Conservation (phyloP, 2,329 filamentous ascomycete genomes). For the Pseudopyricularia cyperi region DNA sequence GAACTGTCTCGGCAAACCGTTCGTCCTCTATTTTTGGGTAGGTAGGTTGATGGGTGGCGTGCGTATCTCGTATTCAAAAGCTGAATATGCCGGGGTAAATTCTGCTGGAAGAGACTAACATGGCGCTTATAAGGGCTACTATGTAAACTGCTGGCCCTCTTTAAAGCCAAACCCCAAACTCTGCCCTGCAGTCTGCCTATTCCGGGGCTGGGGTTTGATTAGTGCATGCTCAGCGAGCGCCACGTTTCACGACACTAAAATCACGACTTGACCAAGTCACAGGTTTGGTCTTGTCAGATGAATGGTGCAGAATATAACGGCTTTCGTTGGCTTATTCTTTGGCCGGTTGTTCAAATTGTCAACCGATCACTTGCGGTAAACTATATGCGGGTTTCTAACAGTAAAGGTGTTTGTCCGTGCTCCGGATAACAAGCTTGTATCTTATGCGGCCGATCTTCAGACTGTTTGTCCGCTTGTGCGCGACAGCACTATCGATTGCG, state of each 20-base stretch:
- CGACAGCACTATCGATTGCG: conserved; percentile 36
- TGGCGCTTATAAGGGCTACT: too few species aligned
- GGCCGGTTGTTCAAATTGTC: not conserved
- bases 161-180: too few species aligned
- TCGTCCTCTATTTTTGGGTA: not conserved
- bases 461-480: not conserved
- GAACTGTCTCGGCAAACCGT: not conserved
- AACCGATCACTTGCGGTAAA: not conserved
- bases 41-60: too few species aligned
- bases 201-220: not conserved
- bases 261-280: not conserved
- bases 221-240: not conserved
- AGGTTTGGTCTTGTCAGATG: not conserved
- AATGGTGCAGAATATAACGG: not conserved
- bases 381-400: not conserved
- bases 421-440: not conserved
- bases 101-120: too few species aligned
- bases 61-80: too few species aligned
- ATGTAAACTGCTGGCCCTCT: not conserved
- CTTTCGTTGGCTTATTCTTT: not conserved
- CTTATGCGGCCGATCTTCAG: not conserved
- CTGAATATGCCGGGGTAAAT: too few species aligned
- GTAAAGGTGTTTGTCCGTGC: not conserved
- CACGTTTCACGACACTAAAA: not conserved
- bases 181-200: too few species aligned